Evolutionary conservation across 208 protist species (phyloP).

Genomic region (Wallacemonas collosoma): DNA sequence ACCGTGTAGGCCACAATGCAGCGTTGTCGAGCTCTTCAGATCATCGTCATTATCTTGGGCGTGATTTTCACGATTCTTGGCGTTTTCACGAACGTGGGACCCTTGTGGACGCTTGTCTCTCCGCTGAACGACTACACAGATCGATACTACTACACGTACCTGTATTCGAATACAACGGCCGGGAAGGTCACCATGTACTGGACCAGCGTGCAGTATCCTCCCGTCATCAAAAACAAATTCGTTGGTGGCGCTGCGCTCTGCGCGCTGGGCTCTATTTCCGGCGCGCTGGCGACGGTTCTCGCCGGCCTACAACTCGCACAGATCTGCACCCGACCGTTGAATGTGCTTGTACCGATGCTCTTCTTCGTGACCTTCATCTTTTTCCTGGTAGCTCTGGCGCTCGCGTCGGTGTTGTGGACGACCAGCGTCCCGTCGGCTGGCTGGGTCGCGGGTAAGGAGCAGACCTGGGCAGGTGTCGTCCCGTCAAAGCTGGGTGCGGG

Average conservation of each 20-base stretch:
- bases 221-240: slow-evolving; percentile 3
- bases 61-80: slow-evolving; percentile 5
- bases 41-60: background rate
- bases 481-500: background rate
- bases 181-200: background rate
- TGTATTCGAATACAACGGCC: background rate
- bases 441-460: background rate
- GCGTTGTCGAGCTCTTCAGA: background rate
- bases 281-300: background rate
- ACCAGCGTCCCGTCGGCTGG: background rate
- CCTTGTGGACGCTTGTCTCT: background rate
- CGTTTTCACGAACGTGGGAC: slow-evolving; percentile 1
- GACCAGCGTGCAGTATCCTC: background rate
- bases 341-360: background rate
- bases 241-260: slow-evolving; percentile 4
- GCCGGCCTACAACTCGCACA: background rate
- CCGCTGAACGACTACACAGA: background rate
- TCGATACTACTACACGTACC: slow-evolving; percentile 9
- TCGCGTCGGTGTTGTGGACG: slow-evolving; percentile 10
- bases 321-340: background rate
- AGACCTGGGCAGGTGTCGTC: background rate
- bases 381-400: slow-evolving; percentile 9
- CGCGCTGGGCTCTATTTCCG: slow-evolving; percentile 7
- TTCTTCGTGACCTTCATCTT: background rate
- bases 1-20: background rate